Percentiles rank a stretch among this genome's conserved stretches.
Conservation (phyloP, 345 rosid genomes). For the Sonneratia alba region DNA sequence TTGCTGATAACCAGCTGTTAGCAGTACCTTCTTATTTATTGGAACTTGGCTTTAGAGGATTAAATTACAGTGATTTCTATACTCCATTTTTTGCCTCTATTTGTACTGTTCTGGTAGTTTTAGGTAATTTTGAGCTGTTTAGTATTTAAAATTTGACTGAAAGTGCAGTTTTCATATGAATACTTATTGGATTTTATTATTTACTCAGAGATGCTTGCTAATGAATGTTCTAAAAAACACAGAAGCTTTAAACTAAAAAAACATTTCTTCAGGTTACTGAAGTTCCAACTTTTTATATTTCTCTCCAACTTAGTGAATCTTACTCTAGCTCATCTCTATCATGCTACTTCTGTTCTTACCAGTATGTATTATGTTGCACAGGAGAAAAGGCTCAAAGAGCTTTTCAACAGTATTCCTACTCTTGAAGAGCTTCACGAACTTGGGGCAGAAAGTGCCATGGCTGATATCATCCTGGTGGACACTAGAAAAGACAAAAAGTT, state of each 20-base stretch:
- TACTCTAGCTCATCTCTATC: neutral
- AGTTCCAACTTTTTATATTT: neutral
- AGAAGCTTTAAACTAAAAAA: neutral
- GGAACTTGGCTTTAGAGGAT: neutral
- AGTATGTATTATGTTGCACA: slow-evolving; percentile 18
- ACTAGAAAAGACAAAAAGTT: slow-evolving; percentile 76
- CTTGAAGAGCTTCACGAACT: slow-evolving; percentile 80
- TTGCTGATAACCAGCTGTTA: neutral
- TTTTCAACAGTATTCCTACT: slow-evolving; percentile 61
- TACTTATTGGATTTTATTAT: neutral
- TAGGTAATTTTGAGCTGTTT: neutral
- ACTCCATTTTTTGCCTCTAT: neutral
- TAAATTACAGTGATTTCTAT: neutral
- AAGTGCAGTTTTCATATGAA: neutral
- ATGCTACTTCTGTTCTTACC: slow-evolving; percentile 1
- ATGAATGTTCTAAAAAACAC: neutral
- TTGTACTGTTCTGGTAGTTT: neutral
- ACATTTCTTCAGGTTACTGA: neutral
- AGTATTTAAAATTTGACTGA: neutral
- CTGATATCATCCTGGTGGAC: slow-evolving; percentile 83
- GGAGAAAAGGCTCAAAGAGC: slow-evolving; percentile 81
- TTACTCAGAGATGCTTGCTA: neutral
- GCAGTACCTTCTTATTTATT: neutral
- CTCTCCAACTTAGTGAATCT: neutral
- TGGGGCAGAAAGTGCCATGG: slow-evolving; percentile 62